Evolutionary conservation across 148 eudicot species (phyloP), one percentile per base, ranked within the genome.

Genomic region (Fagopyrum esculentum): DNA sequence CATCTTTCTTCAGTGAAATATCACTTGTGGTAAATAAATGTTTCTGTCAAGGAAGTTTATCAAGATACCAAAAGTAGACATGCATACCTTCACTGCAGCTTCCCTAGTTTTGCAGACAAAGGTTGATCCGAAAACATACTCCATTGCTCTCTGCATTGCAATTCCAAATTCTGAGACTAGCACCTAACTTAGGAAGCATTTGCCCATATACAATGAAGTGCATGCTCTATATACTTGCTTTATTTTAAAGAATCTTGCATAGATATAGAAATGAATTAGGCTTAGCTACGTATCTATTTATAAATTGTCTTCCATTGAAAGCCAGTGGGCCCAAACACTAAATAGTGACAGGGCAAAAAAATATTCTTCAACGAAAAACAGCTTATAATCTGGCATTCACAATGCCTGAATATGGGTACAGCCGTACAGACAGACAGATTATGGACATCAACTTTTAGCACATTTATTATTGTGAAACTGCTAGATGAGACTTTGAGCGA

Each of bases 81-180:
- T 80, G 82, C 85, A 69, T 80, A 91, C 98, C 97, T 96, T 89
- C 73, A 83, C 74, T 19, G 99, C 99, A 75, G 89, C 97, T 79
- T 96, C 94, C 77, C 70, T 86, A 66, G 92, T 90, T 83, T 92
- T 90, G 90, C 99, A 92, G 74, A 96, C 92, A 81, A 96, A 96
- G 61, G 98, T 92, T 78, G 97, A 86, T 72, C 99, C 99, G 85
- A 96, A 96, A 63, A 96, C 91, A 76, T 82, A 96, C 80, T 92
- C 99, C 99, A 96, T 96, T 12, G 99, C 99, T 78, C 83, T 87
- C 99, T 96, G 89, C 80, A 87, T 76, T 29, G 9, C 46, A 66
- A 15, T 35, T 12, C 35, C 5, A 66, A 66, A 4, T 43, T 66
- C 43, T 66, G 8, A 66, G 71, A 66, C 71, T 17, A 13, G 71